phyloP scores from a whole-genome alignment of 2,329 filamentous ascomycete genomes.

The Talaromyces sp. region DNA sequence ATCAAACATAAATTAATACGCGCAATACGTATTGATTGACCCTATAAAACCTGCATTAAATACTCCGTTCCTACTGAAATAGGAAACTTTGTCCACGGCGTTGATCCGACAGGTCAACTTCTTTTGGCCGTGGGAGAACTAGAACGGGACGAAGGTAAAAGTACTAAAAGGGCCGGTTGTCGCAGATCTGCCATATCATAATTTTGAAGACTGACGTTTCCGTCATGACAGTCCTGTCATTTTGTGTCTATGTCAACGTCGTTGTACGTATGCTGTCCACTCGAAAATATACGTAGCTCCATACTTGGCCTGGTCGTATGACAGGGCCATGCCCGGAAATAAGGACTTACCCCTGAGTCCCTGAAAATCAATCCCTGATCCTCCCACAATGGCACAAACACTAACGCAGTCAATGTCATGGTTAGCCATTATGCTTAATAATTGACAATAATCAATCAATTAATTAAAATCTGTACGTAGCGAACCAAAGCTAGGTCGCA shows the following conservation, averaged over 20 bases:
- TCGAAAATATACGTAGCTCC: not conserved
- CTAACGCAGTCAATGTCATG: not conserved
- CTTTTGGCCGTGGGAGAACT: not conserved
- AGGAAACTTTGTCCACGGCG: not conserved
- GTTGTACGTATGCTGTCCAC: too few relatives aligned
- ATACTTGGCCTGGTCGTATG: too few relatives aligned
- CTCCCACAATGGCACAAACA: not conserved
- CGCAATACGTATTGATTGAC: not conserved
- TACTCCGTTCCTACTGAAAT: not conserved
- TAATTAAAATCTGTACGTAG: not conserved
- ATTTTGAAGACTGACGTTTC: not conserved
- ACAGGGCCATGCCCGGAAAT: not conserved
- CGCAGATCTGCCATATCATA: not conserved
- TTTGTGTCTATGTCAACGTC: too few relatives aligned
- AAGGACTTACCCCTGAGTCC: conserved; percentile 2
- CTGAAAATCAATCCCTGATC: conserved; percentile 1
- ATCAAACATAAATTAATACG: not conserved
- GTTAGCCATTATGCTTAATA: not conserved
- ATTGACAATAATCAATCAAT: not conserved
- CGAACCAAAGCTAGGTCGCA: not conserved
- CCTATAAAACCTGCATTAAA: not conserved
- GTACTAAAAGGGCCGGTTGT: not conserved
- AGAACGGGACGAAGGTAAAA: not conserved
- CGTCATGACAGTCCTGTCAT: not conserved
- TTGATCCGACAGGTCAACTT: not conserved